Conservation (phyloP, 31 red algal species). For the Odonthalia washingtoniensis region DNA sequence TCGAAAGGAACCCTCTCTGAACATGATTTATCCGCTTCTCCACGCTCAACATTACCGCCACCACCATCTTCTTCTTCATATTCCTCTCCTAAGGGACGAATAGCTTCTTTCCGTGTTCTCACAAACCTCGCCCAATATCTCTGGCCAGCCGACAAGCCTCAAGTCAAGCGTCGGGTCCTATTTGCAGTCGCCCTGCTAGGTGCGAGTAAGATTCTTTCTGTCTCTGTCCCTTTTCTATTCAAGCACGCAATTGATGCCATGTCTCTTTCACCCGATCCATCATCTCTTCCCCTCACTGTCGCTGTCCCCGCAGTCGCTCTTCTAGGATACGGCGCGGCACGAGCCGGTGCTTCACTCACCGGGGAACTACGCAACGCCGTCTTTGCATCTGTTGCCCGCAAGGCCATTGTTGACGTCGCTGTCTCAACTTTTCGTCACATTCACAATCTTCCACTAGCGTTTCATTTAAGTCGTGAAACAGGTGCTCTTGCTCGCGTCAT, state of each 20-base stretch:
- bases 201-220: constrained; percentile 73
- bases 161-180: constrained; percentile 66
- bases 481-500: constrained; percentile 92
- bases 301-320: constrained; percentile 76
- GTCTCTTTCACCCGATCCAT: constrained; percentile 22
- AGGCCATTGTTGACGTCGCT: constrained; percentile 93
- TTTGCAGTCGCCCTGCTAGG: constrained; percentile 75
- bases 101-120: constrained; percentile 64
- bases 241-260: constrained; percentile 94
- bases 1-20: no score
- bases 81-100: not conserved
- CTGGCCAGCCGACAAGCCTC: constrained; percentile 88
- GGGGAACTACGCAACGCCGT: constrained; percentile 92
- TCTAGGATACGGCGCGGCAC: constrained; percentile 93
- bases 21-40: no score
- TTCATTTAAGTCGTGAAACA: constrained; percentile 88
- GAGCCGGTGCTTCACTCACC: constrained; percentile 75
- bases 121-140: constrained; percentile 75
- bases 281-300: constrained; percentile 31
- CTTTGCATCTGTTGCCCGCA: constrained; percentile 86
- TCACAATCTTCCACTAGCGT: constrained; percentile 83
- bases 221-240: constrained; percentile 92
- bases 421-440: constrained; percentile 94
- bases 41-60: no score
- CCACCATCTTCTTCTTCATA: no score